phyloP scores from a whole-genome alignment of 305 asterid genomes.

The Fraxinus sp. region DNA sequence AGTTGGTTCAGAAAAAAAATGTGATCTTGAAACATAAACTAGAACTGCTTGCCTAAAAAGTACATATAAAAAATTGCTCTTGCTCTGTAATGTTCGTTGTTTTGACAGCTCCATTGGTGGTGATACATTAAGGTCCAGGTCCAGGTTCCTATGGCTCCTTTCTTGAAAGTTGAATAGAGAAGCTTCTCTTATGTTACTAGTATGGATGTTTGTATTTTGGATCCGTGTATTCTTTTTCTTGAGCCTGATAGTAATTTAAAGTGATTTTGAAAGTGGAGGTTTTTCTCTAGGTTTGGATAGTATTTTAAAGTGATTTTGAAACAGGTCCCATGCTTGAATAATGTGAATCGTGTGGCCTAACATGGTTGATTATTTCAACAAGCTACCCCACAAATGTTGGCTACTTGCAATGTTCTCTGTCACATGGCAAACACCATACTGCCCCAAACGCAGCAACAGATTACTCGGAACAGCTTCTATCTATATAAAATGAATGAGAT shows the following conservation, averaged over 20 bases:
- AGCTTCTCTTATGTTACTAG: not conserved
- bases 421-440: not conserved
- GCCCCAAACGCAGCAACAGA: not conserved
- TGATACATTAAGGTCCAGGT: not conserved
- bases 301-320: not conserved
- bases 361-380: not conserved
- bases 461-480: not conserved
- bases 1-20: not conserved
- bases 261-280: not conserved
- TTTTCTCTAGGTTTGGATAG: not conserved
- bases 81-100: not conserved
- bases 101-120: not conserved
- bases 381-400: not conserved
- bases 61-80: not conserved
- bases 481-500: not conserved
- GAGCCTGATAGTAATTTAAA: not conserved
- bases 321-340: not conserved
- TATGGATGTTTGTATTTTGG: not conserved
- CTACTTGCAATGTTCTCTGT: not conserved
- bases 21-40: not conserved
- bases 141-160: not conserved
- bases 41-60: not conserved
- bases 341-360: not conserved
- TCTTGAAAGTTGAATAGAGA: not conserved
- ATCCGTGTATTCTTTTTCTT: not conserved